A percentile compares a stretch with the other conserved stretches of the same genome.
Conservation (phyloP, 2,329 filamentous ascomycete species). For the Pestalotiopsis sp. region DNA sequence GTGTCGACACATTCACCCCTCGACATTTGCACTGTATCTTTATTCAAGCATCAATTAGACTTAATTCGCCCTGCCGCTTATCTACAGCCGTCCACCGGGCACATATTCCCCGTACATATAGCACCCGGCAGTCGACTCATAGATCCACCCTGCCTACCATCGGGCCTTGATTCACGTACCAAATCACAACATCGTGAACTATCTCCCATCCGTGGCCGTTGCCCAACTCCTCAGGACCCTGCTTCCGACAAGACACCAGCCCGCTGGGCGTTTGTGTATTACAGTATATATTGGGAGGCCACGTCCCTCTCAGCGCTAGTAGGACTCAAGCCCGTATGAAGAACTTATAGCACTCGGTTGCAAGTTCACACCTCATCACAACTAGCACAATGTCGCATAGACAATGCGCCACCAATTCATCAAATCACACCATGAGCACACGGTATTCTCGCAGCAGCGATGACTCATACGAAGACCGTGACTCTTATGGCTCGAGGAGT, state of each 20-base stretch:
- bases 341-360: neutral
- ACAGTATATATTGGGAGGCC: neutral
- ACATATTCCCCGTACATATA: slow-evolving; percentile 16
- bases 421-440: slow-evolving; percentile 39
- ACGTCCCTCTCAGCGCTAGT: neutral
- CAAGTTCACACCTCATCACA: slow-evolving; percentile 14
- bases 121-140: slow-evolving; percentile 13
- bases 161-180: slow-evolving; percentile 22
- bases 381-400: slow-evolving; percentile 37
- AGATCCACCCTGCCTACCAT: slow-evolving; percentile 28
- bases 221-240: slow-evolving; percentile 24
- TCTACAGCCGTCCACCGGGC: neutral
- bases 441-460: slow-evolving; percentile 43
- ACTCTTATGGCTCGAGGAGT: slow-evolving; percentile 48
- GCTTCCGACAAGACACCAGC: slow-evolving; percentile 13
- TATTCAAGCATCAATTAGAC: neutral
- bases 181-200: slow-evolving; percentile 26
- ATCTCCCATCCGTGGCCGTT: slow-evolving; percentile 20
- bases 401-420: slow-evolving; percentile 30
- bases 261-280: neutral
- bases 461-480: slow-evolving; percentile 42
- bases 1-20: slow-evolving; percentile 7
- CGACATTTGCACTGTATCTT: slow-evolving; percentile 4
- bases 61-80: neutral
- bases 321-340: neutral